Conservation (phyloP, 2,329 filamentous ascomycete genomes). For the Aspergillus quadrilineatus region DNA sequence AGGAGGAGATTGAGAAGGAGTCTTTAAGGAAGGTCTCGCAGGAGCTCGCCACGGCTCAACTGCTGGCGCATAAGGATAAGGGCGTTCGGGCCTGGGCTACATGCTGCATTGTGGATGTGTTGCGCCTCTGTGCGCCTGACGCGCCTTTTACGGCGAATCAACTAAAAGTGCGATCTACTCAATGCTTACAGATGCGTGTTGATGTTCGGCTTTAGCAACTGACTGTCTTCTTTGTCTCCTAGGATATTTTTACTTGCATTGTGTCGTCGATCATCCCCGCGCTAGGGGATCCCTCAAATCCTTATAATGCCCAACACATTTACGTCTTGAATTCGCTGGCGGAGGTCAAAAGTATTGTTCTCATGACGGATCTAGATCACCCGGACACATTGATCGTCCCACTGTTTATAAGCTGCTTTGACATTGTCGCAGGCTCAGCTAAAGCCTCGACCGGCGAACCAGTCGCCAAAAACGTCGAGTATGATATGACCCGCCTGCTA, state of each 20-base stretch:
- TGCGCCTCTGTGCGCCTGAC: constrained; percentile 89
- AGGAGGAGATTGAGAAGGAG: constrained; percentile 79
- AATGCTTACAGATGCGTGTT: not conserved
- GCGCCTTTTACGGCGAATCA: constrained; percentile 89
- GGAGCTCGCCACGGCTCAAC: constrained; percentile 76
- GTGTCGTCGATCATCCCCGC: constrained; percentile 79
- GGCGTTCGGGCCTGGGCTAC: constrained; percentile 88
- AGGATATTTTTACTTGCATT: constrained; percentile 94
- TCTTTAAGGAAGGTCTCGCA: constrained; percentile 82
- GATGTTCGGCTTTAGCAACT: not conserved
- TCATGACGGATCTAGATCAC: constrained; percentile 83
- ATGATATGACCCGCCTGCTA: constrained; percentile 83
- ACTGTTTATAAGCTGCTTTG: constrained; percentile 87
- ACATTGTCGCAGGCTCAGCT: constrained; percentile 77
- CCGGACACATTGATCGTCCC: constrained; percentile 75
- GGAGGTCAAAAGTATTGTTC: constrained; percentile 90
- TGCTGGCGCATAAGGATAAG: constrained; percentile 87
- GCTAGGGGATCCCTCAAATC: constrained; percentile 79
- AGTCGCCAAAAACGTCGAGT: constrained; percentile 88
- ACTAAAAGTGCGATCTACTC: constrained; percentile 67
- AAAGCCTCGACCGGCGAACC: constrained; percentile 75
- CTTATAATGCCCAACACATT: constrained; percentile 90
- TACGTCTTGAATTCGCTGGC: constrained; percentile 85
- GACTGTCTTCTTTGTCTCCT: constrained; percentile 7
- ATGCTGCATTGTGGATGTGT: constrained; percentile 87